Base-by-base conservation (phyloP, 495 filamentous ascomycete species). In the Penicillium crystallinum region DNA sequence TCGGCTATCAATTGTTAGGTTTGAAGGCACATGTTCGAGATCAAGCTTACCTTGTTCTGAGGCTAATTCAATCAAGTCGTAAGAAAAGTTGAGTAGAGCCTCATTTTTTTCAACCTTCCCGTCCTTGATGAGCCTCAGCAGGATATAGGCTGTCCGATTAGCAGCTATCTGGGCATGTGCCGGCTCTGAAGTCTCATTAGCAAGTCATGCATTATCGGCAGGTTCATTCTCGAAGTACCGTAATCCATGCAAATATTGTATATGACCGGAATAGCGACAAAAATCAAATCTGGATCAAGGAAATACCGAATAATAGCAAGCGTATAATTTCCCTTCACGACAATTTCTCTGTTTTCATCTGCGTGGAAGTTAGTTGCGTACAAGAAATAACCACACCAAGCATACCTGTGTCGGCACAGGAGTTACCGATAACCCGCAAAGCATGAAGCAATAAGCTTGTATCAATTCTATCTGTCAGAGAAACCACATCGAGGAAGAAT, bases 331-430 rank as follows among this genome's bases (percentile, higher is more conserved):
- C 76, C 77, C 7, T 75, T 74, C 21, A 89, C 73, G 7, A 90
- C 80, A 23, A 80, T 76, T n/a, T 77, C 75, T 45, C 88, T 70
- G 59, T 91, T 91, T 54, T 82, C 82, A 67, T 92, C 89, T 90
- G 55, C 9, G 44, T 15, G 1, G n/a, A 19, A 37, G 21, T 67
- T 42, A 56, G 17, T 42, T 19, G 29, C 14, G 14, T 49, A 34
- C 52, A 4, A 29, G 15, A 11, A 52, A 14, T 34, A 18, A 40
- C 29, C 23, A 14, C n/a, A 3, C 12, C 12, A 38, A 31, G 58
- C 74, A 59, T 69, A 87, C 88, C 81, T 48, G 81, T 85, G 61
- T 92, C 89, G 38, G 88, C 88, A 66, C 87, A 91, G n/a, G 81
- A 82, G 66, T 92, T 92, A 2, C 86, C 89, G 59, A 90, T 73